Conservation (phyloP, 352 stramenopile genomes). For the Halophytophthora polymorphica region DNA sequence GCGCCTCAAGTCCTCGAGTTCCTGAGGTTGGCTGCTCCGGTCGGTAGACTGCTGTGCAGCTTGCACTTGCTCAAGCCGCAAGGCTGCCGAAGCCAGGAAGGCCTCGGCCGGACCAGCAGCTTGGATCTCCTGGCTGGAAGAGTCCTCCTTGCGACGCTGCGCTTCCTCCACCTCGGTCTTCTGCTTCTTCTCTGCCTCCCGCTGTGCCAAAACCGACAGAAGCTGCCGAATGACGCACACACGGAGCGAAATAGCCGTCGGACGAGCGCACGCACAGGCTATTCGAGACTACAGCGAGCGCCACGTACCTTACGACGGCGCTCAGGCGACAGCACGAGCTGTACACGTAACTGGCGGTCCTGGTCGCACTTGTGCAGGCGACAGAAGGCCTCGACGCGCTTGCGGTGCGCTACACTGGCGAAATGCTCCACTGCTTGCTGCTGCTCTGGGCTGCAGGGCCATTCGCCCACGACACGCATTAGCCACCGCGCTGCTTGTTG, state of each 20-base stretch:
- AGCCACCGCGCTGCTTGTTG: conserved; percentile 3
- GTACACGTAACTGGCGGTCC: conserved; percentile 24
- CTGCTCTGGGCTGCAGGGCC: no score
- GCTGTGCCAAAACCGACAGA: conserved; percentile 1
- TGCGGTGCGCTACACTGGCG: conserved; percentile 27
- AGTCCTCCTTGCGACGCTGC: conserved; percentile 1
- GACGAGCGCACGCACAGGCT: no score
- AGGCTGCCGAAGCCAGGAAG: conserved; percentile 41
- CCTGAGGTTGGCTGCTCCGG: no score
- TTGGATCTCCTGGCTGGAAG: conserved; percentile 2
- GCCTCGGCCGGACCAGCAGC: conserved; percentile 15
- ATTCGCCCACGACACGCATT: not conserved
- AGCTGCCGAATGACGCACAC: conserved; percentile 8
- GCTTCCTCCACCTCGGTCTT: not conserved
- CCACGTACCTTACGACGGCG: conserved; percentile 24
- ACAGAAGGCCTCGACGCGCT: conserved; percentile 50
- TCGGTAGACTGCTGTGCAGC: not conserved
- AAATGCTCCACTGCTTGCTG: conserved; percentile 38
- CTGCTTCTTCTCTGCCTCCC: conserved; percentile 2
- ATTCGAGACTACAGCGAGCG: no score
- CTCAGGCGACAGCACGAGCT: conserved; percentile 34
- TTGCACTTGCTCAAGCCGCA: conserved; percentile 31
- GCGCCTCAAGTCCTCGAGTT: conserved; percentile 3
- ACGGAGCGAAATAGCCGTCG: not conserved
- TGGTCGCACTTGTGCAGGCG: conserved; percentile 51